Evolutionary conservation across 495 filamentous ascomycete genomes (phyloP).

Genomic region (Neurospora sp.): DNA sequence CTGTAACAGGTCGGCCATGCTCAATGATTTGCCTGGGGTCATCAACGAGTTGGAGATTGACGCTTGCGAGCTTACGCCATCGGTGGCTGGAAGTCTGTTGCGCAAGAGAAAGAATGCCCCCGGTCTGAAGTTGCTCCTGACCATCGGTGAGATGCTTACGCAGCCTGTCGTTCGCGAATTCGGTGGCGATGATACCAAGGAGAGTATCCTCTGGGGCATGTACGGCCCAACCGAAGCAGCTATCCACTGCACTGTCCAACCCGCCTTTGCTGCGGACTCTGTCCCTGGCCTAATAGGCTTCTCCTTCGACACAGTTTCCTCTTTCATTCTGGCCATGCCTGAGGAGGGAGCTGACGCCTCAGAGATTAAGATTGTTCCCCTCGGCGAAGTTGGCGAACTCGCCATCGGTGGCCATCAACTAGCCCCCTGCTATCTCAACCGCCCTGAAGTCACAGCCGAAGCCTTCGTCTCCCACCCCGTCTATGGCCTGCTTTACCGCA

Average conservation of each 20-base stretch:
- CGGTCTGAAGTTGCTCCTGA: slow-evolving; percentile 52
- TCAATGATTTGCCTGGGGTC: slow-evolving; percentile 57
- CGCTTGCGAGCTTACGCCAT: slow-evolving; percentile 74
- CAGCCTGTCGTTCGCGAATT: slow-evolving; percentile 62
- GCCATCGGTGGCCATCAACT: slow-evolving; percentile 72
- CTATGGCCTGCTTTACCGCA: slow-evolving; percentile 61
- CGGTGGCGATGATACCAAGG: slow-evolving; percentile 34
- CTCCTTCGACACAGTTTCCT: slow-evolving; percentile 67
- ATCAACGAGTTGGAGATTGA: slow-evolving; percentile 59
- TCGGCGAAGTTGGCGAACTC: slow-evolving; percentile 68
- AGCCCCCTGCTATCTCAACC: slow-evolving; percentile 73
- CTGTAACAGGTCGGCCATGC: slow-evolving; percentile 51
- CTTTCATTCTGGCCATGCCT: slow-evolving; percentile 48
- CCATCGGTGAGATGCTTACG: slow-evolving; percentile 84
- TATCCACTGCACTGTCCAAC: slow-evolving; percentile 53
- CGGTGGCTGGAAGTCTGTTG: slow-evolving; percentile 62
- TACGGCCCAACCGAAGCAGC: slow-evolving; percentile 81
- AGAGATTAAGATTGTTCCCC: slow-evolving; percentile 44
- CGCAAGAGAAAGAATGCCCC: slow-evolving; percentile 52
- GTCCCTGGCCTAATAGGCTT: slow-evolving; percentile 57
- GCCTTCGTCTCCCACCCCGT: slow-evolving; percentile 50
- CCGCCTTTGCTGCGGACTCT: slow-evolving; percentile 25
- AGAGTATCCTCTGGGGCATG: slow-evolving; percentile 65
- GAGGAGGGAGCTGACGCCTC: neutral
- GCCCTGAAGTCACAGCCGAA: slow-evolving; percentile 60